A percentile compares a stretch with the other conserved stretches of the same genome.
Evolutionary conservation across 1,284 basidiomycete genomes (phyloP).

Genomic region (Fomitopsis betulina): DNA sequence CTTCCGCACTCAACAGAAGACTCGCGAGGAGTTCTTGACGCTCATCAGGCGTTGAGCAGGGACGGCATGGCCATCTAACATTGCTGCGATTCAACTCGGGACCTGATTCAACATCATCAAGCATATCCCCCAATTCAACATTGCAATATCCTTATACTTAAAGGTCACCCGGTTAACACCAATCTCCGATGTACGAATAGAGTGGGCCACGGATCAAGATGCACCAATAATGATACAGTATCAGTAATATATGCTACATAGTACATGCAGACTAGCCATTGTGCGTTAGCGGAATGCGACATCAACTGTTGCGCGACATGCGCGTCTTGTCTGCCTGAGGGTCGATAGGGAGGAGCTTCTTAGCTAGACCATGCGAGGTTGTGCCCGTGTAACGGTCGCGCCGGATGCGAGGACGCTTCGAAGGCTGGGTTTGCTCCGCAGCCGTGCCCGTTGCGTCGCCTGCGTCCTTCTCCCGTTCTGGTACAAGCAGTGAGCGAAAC

Average conservation of each 20-base stretch:
- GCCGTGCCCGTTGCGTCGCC: conserved; percentile 25
- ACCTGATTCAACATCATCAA: not conserved
- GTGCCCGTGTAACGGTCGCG: conserved; percentile 37
- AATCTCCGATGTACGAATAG: not conserved
- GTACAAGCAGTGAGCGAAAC: conserved; percentile 1
- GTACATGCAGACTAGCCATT: not conserved
- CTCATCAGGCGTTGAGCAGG: conserved; percentile 54
- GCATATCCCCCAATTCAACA: conserved; percentile 23
- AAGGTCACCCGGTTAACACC: not conserved
- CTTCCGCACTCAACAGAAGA: conserved; percentile 96
- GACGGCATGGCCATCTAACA: not conserved
- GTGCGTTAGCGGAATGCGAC: not conserved
- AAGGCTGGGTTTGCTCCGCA: conserved; percentile 20
- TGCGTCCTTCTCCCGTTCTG: conserved; percentile 50
- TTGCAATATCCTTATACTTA: conserved; percentile 13
- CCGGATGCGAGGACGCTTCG: conserved; percentile 34
- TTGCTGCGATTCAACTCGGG: conserved; percentile 16
- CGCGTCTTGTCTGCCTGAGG: conserved; percentile 51
- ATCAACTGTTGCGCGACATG: conserved; percentile 43
- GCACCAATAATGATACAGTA: conserved; percentile 16
- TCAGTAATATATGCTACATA: conserved; percentile 20
- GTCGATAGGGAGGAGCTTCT: conserved; percentile 57
- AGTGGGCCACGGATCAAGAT: not conserved
- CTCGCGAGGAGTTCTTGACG: conserved; percentile 91
- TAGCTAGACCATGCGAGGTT: conserved; percentile 40